These are phyloP conservation scores for Kuraishia borneana DNA, from an alignment of 805 yeast species.

Conservation along the genomic window DNA sequence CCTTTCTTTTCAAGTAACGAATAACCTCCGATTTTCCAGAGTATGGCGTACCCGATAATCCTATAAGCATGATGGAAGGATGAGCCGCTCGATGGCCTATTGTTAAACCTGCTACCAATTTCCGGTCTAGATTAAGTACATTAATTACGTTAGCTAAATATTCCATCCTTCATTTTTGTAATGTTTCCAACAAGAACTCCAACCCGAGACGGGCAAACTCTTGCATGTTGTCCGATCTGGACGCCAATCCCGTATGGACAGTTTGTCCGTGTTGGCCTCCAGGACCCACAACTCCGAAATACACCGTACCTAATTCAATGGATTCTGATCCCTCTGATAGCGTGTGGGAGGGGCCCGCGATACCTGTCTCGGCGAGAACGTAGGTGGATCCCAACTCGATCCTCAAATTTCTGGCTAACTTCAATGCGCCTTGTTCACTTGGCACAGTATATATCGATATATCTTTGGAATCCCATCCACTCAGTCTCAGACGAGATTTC, in stretches of 20 bases:
- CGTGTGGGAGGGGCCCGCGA: constrained; percentile 64
- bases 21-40: constrained; percentile 62
- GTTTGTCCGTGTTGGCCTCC: constrained; percentile 36
- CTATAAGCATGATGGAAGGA: constrained; percentile 51
- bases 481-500: constrained; percentile 58
- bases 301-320: constrained; percentile 53
- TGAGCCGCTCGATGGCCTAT: too few relatives aligned
- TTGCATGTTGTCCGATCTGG: constrained; percentile 64
- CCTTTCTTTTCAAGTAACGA: constrained; percentile 39
- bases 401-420: constrained; percentile 68
- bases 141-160: background rate
- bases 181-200: constrained; percentile 41
- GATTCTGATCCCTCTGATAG: constrained; percentile 18
- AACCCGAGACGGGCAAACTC: constrained; percentile 61
- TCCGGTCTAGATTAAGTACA: too few relatives aligned
- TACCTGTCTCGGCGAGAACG: constrained; percentile 77
- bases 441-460: constrained; percentile 74
- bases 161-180: constrained; percentile 16
- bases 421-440: constrained; percentile 58
- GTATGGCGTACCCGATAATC: constrained; percentile 58
- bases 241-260: constrained; percentile 30
- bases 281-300: constrained; percentile 62
- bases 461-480: constrained; percentile 72
- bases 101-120: too few relatives aligned
- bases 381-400: constrained; percentile 77